Evolutionary conservation across 305 asterid genomes (phyloP).

Genomic region (Plantago coronopus): DNA sequence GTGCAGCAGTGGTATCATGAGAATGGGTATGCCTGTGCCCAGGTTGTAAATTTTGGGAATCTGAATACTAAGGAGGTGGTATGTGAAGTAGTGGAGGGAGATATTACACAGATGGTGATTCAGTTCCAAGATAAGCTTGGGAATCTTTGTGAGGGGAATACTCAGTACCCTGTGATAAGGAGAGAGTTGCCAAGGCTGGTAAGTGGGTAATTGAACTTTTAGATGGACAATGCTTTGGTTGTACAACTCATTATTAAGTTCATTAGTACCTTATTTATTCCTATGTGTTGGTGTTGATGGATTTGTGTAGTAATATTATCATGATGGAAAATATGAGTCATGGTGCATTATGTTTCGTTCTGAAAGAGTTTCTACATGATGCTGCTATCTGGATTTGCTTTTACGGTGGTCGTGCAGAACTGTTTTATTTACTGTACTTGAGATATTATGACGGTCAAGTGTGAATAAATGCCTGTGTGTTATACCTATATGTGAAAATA

Average conservation of each 20-base stretch:
- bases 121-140: slow-evolving; percentile 98
- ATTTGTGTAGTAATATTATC: not conserved
- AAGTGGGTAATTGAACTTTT: not conserved
- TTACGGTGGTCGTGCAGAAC: too few species aligned
- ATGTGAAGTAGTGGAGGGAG: slow-evolving; percentile 99
- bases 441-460: not conserved
- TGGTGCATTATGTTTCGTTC: not conserved
- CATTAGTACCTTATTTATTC: too few species aligned
- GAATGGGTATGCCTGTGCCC: slow-evolving; percentile 85
- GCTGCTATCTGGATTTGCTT: not conserved
- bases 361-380: not conserved
- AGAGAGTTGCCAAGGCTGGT: slow-evolving; percentile 95
- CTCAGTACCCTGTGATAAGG: slow-evolving; percentile 67
- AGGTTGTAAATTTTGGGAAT: slow-evolving; percentile 93
- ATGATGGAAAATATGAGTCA: not conserved
- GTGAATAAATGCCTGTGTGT: not conserved
- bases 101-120: slow-evolving; percentile 74
- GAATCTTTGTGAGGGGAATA: slow-evolving; percentile 86
- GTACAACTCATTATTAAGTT: too few species aligned
- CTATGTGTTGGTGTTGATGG: not conserved
- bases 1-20: slow-evolving; percentile 98
- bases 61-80: slow-evolving; percentile 87
- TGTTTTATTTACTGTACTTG: not conserved
- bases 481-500: not conserved
- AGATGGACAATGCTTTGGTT: not conserved